Conservation (phyloP, 768 basidiomycete genomes). For the Trametes cubensis region DNA sequence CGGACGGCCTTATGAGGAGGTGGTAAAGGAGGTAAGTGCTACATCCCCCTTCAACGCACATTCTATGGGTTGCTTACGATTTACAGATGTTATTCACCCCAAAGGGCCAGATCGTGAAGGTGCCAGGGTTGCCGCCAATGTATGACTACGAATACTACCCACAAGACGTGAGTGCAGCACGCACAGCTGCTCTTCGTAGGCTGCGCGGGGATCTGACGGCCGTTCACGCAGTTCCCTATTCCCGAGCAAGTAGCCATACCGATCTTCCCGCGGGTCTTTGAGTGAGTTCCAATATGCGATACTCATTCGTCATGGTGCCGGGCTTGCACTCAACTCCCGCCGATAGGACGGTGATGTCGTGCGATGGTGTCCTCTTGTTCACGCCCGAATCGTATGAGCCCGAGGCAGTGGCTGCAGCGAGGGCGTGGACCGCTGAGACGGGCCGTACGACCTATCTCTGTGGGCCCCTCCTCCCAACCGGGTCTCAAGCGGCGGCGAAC, state of each 20-base stretch:
- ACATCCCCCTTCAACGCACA: not conserved
- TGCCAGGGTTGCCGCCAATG: slow-evolving; percentile 29
- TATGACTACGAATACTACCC: slow-evolving; percentile 28
- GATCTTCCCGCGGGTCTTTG: not conserved
- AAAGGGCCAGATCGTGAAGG: slow-evolving; percentile 19
- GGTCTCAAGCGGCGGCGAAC: not conserved
- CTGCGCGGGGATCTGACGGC: not conserved
- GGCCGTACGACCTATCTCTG: slow-evolving; percentile 18
- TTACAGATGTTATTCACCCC: not conserved
- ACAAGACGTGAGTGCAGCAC: slow-evolving; percentile 20
- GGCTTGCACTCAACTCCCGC: no score
- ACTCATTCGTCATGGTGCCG: no score
- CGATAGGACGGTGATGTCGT: not conserved
- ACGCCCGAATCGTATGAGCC: slow-evolving; percentile 26
- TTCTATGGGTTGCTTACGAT: not conserved
- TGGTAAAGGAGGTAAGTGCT: slow-evolving; percentile 8
- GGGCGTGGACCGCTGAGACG: slow-evolving; percentile 23
- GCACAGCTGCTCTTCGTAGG: no score
- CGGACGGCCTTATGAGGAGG: slow-evolving; percentile 5
- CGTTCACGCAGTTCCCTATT: not conserved
- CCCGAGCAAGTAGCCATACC: not conserved
- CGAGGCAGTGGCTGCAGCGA: slow-evolving; percentile 18
- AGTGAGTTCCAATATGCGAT: no score
- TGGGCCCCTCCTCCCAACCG: slow-evolving; percentile 23
- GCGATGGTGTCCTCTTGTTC: slow-evolving; percentile 24